Conservation (phyloP, 768 basidiomycete genomes). For the Phlebiopsis gigantea region DNA sequence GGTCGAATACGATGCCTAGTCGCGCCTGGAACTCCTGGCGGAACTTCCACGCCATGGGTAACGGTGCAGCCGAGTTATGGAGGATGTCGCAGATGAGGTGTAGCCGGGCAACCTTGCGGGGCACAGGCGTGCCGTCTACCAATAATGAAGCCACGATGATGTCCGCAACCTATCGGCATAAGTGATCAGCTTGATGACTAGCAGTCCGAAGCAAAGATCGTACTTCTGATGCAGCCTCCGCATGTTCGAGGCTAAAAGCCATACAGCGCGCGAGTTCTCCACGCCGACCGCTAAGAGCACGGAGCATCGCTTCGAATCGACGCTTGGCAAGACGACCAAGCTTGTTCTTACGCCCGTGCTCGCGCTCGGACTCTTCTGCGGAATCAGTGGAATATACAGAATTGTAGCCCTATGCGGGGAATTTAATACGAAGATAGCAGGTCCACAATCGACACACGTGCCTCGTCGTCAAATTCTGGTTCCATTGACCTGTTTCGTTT, state of each 20-base stretch:
- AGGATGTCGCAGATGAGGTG: slow-evolving; percentile 97
- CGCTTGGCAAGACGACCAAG: slow-evolving; percentile 77
- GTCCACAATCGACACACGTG: slow-evolving; percentile 16
- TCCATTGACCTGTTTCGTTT: slow-evolving; percentile 49
- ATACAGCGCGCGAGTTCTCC: slow-evolving; percentile 93
- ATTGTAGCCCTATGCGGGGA: slow-evolving; percentile 65
- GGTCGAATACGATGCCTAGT: slow-evolving; percentile 93
- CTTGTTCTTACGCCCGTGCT: slow-evolving; percentile 68
- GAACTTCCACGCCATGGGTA: slow-evolving; percentile 97
- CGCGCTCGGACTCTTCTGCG: slow-evolving; percentile 89
- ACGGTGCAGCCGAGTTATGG: slow-evolving; percentile 90
- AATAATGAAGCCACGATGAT: slow-evolving; percentile 85
- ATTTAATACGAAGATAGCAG: neutral
- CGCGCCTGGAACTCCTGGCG: slow-evolving; percentile 90
- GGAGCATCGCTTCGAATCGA: slow-evolving; percentile 87
- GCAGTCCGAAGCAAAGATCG: slow-evolving; percentile 2
- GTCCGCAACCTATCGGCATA: slow-evolving; percentile 65
- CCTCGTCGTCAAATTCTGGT: slow-evolving; percentile 81
- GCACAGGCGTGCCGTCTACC: slow-evolving; percentile 93
- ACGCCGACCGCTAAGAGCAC: slow-evolving; percentile 77
- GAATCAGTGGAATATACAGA: slow-evolving; percentile 91
- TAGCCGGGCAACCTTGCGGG: slow-evolving; percentile 91
- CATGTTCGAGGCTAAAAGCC: slow-evolving; percentile 96
- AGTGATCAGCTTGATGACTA: slow-evolving; percentile 4
- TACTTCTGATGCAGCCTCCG: slow-evolving; percentile 93